Base-by-base conservation (phyloP, 1,284 basidiomycete species). In the Xerocomus amazonicus region DNA sequence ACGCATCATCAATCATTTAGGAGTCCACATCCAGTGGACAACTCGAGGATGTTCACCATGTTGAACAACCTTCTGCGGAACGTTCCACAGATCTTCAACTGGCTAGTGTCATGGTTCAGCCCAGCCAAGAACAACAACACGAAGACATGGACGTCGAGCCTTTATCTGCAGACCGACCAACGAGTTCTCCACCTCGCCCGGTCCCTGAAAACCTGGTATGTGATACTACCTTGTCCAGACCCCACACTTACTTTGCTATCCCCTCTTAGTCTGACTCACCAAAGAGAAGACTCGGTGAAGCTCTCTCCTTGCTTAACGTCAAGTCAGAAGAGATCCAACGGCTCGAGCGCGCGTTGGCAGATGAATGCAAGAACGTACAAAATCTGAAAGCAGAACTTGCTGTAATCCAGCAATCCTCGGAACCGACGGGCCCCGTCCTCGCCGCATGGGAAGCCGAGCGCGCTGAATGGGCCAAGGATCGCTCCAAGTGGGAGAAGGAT, bases 281-380 rank as follows among this genome's bases (percentile, higher is more conserved):
- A 14, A 59, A 57, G 31, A 57, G 60, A 28, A 60, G 60, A 35
- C 59, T 70, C 6, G 63, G 61, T 19, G 55, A 67, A 32, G 69
- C 67, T 1, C 47, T 72, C 10, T 65, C 64, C 6, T 48, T 72
- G 23, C 59, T 71, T 17, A 59, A 72, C 38, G 50, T 62, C 29
- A 72, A 73, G 50, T 72, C 70, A 1, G 68, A 70, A 45, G 71
- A 71, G 45, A 73, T 73, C n/a, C 56, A 67, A 10, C 55, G 55
- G 17, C 59, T 73, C 23, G 58, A 61, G 45, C 52, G 48, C 41
- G 67, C 70, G 44, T 50, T 59, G 46, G 45, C 51, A 3, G 50
- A 58, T 33, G 55, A 59, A 26, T 57, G 51, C 41, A 55, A 51
- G 17, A 51, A 17, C 16, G 0, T 45, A 4, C 47, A 52, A 36